These are phyloP conservation scores for Penicillium taxi DNA, from an alignment of 495 filamentous ascomycete species.

Conservation along the genomic window DNA sequence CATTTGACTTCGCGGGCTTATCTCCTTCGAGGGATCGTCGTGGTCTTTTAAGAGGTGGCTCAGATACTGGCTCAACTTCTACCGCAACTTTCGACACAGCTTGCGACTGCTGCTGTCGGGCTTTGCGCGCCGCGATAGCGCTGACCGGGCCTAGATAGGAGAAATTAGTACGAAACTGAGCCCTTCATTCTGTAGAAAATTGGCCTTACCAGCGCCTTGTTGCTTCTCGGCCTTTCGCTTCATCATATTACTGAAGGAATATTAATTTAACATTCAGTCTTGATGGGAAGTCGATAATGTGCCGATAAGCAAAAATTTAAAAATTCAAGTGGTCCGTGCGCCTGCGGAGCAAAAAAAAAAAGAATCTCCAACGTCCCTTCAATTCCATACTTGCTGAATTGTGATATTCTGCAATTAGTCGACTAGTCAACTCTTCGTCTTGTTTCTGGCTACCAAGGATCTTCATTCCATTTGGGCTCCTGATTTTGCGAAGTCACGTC, in stretches of 20 bases:
- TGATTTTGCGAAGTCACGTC: background rate
- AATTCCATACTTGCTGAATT: constrained; percentile 7
- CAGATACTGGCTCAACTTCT: constrained; percentile 12
- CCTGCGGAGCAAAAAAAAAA: constrained; percentile 42
- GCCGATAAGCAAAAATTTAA: constrained; percentile 31
- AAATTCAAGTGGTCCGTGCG: constrained; percentile 38
- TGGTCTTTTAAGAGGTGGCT: constrained; percentile 31
- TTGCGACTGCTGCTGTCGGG: constrained; percentile 36
- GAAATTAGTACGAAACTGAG: constrained; percentile 1
- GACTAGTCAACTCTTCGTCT: background rate
- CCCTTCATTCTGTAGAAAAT: background rate
- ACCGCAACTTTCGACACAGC: constrained; percentile 11
- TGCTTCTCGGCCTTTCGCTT: constrained; percentile 42
- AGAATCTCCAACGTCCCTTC: constrained; percentile 14
- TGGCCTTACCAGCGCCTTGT: constrained; percentile 26
- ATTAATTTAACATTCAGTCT: background rate
- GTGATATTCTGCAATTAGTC: constrained; percentile 2
- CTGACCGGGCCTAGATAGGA: constrained; percentile 31
- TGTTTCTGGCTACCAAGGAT: background rate
- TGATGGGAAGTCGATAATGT: constrained; percentile 16
- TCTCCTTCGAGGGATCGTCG: constrained; percentile 24
- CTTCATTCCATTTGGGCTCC: background rate
- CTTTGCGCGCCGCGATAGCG: constrained; percentile 41
- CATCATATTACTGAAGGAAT: constrained; percentile 15
- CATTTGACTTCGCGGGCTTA: constrained; percentile 2